A percentile compares a stretch with the other conserved stretches of the same genome.
Conservation (phyloP, 768 basidiomycete genomes). For the Suillus placidus region DNA sequence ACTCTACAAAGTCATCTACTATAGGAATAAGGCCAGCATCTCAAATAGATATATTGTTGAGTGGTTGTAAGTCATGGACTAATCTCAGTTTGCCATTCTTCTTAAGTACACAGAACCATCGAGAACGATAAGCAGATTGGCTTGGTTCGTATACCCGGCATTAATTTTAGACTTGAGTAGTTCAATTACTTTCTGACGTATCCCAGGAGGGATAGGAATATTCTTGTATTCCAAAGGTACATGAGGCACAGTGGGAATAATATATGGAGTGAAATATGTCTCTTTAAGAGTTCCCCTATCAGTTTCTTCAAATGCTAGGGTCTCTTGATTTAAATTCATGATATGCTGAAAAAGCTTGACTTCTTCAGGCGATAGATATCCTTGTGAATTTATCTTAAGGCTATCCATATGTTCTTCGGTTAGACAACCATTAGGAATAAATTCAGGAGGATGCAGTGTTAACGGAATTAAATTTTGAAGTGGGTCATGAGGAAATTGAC, state of each 20-base stretch:
- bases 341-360: constrained; percentile 20
- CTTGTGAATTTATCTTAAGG: not conserved
- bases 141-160: constrained; percentile 44
- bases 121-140: constrained; percentile 37
- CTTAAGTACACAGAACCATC: constrained; percentile 43
- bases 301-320: constrained; percentile 40
- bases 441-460: not conserved
- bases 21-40: not conserved
- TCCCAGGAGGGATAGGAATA: constrained; percentile 34
- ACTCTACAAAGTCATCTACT: too few species aligned
- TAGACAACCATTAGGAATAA: not conserved
- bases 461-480: not conserved
- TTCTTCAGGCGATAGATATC: constrained; percentile 6
- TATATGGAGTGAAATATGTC: constrained; percentile 36
- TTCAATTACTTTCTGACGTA: constrained; percentile 22
- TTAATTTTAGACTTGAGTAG: constrained; percentile 31
- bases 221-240: constrained; percentile 33
- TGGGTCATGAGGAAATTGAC: not conserved
- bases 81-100: constrained; percentile 26
- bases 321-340: constrained; percentile 33
- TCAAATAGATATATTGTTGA: constrained; percentile 14
- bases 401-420: not conserved
- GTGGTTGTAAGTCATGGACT: constrained; percentile 25
- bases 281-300: constrained; percentile 23
- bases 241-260: constrained; percentile 37